Percentiles rank a stretch among this genome's conserved stretches.
Conservation (phyloP, 2,329 filamentous ascomycete genomes). For the Aspergillus sclerotialis region DNA sequence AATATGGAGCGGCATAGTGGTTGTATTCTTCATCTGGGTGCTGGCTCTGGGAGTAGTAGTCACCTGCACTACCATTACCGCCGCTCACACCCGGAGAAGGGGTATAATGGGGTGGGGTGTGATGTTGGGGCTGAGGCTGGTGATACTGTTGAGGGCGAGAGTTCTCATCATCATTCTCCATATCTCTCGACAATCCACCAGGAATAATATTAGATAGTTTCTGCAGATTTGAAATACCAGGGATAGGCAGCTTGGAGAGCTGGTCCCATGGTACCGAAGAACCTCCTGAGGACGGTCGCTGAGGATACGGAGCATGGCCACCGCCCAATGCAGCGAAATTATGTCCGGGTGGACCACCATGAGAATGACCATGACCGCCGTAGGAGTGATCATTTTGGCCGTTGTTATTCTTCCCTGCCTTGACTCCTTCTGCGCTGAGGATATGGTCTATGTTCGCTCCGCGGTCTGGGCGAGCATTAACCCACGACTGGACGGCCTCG, state of each 20-base stretch:
- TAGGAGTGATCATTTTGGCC: constrained; percentile 26
- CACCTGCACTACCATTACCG: neutral
- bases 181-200: constrained; percentile 17
- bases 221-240: constrained; percentile 31
- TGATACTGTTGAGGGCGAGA: constrained; percentile 1
- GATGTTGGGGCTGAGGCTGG: no score
- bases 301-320: constrained; percentile 9
- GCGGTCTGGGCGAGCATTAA: constrained; percentile 59
- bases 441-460: constrained; percentile 62
- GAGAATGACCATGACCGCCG: constrained; percentile 24
- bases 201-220: constrained; percentile 26
- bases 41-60: neutral
- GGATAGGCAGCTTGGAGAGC: constrained; percentile 27
- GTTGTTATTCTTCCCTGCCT: constrained; percentile 62
- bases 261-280: constrained; percentile 24
- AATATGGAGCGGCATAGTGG: neutral
- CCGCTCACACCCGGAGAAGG: neutral
- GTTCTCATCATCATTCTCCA: constrained; percentile 7
- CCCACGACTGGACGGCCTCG: constrained; percentile 75
- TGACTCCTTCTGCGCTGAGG: constrained; percentile 79
- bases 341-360: constrained; percentile 22
- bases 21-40: no score
- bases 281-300: constrained; percentile 16
- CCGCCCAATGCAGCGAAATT: constrained; percentile 18
- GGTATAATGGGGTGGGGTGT: neutral